Evolutionary conservation across 176 grass and related monocot genomes (phyloP).

Genomic region (Raddia guianensis): DNA sequence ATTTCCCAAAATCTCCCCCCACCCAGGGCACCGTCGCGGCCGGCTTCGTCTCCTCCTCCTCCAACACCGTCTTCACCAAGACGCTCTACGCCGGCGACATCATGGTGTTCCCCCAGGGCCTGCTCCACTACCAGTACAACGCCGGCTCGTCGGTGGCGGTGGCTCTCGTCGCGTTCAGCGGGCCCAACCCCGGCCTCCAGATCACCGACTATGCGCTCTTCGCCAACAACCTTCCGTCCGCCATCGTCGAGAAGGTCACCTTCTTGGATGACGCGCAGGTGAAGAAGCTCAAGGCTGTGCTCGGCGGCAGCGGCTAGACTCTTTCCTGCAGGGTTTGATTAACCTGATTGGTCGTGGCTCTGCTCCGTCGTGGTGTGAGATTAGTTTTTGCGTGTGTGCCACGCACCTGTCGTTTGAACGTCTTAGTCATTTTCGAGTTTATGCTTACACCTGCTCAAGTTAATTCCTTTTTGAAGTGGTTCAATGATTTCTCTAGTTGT

Average conservation of each 20-base stretch:
- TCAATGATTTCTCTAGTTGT: background rate
- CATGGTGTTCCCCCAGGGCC: slow-evolving; percentile 77
- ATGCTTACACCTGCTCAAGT: background rate
- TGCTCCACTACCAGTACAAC: slow-evolving; percentile 49
- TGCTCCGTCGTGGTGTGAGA: background rate
- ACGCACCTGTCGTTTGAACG: background rate
- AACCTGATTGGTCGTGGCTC: background rate
- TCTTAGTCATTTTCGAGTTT: background rate
- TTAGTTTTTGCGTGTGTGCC: background rate
- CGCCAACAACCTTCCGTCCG: slow-evolving; percentile 71
- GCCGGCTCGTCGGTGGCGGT: slow-evolving; percentile 25
- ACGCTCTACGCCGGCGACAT: slow-evolving; percentile 58
- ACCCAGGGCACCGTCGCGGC: slow-evolving; percentile 47
- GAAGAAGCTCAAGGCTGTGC: slow-evolving; percentile 81
- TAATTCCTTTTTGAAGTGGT: background rate
- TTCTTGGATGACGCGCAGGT: slow-evolving; percentile 74
- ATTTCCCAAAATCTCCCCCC: too few species aligned
- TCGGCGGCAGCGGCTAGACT: slow-evolving; percentile 63
- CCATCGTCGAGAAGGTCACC: slow-evolving; percentile 66
- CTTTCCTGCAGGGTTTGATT: background rate
- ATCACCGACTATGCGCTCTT: slow-evolving; percentile 75
- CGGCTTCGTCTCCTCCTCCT: slow-evolving; percentile 60
- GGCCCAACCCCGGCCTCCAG: slow-evolving; percentile 76
- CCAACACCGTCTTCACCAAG: slow-evolving; percentile 58
- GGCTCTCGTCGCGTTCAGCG: slow-evolving; percentile 65